Evolutionary conservation across 2,329 filamentous ascomycete genomes (phyloP).

Genomic region (Westerdykella aurantiaca): DNA sequence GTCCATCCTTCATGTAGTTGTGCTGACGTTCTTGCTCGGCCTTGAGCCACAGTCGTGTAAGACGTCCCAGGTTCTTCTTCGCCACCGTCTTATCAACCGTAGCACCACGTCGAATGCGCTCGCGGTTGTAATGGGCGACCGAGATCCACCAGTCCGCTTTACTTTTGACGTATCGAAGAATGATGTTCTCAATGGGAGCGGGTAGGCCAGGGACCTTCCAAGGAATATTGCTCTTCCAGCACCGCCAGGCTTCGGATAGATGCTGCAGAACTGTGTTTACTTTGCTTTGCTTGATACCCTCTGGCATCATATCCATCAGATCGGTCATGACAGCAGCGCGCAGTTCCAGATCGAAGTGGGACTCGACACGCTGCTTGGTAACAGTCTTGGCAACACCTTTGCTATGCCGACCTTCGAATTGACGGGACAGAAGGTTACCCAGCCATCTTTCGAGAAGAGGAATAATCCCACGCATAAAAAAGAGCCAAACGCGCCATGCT

Average conservation of each 20-base stretch:
- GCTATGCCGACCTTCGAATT: conserved; percentile 97
- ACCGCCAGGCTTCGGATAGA: conserved; percentile 96
- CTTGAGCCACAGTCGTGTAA: conserved; percentile 95
- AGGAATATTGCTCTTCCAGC: conserved; percentile 99
- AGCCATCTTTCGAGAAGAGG: conserved; percentile 95
- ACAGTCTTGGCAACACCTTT: conserved; percentile 99
- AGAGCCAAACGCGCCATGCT: conserved; percentile 97
- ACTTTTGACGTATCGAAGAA: conserved; percentile 95
- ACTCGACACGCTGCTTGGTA: conserved; percentile 97
- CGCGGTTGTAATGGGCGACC: conserved; percentile 96
- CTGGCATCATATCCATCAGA: conserved; percentile 99
- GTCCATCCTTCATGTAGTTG: conserved; percentile 99
- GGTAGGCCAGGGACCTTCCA: conserved; percentile 98
- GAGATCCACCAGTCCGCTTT: conserved; percentile 99
- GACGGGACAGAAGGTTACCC: conserved; percentile 89
- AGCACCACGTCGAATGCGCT: conserved; percentile 90
- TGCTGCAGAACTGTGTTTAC: conserved; percentile 97
- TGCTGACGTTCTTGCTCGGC: conserved; percentile 97
- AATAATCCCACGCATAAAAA: conserved; percentile 98
- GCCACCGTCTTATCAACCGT: conserved; percentile 99
- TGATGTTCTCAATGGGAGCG: conserved; percentile 97
- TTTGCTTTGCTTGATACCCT: conserved; percentile 99
- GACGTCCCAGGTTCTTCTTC: conserved; percentile 94
- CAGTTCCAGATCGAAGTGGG: conserved; percentile 94
- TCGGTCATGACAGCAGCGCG: conserved; percentile 98